A percentile compares a stretch with the other conserved stretches of the same genome.
Conservation (phyloP, 805 yeast genomes). For the Sungouiella blattae region DNA sequence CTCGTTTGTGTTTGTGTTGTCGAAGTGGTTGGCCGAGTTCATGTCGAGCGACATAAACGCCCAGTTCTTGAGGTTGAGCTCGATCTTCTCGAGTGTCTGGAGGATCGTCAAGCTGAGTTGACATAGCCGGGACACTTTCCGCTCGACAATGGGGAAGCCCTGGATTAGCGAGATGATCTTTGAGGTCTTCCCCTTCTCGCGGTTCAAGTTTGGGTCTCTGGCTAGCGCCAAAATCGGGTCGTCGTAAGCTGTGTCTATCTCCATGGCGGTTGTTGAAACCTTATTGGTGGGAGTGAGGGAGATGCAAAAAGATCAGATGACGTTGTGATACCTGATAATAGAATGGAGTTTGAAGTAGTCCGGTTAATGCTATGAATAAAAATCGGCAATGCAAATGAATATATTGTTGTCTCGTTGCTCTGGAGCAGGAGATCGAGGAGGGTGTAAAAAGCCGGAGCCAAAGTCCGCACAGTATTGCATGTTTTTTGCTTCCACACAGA, state of each 20-base stretch:
- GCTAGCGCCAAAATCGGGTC: slow-evolving; percentile 49
- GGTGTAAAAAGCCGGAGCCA: too few relatives aligned
- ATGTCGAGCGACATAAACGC: slow-evolving; percentile 52
- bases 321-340: too few relatives aligned
- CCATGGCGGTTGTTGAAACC: too few relatives aligned
- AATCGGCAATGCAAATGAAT: too few relatives aligned
- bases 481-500: too few relatives aligned
- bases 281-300: too few relatives aligned
- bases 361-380: too few relatives aligned
- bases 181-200: slow-evolving; percentile 37
- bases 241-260: slow-evolving; percentile 24
- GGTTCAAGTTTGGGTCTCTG: slow-evolving; percentile 47
- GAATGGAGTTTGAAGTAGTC: too few relatives aligned
- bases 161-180: slow-evolving; percentile 41
- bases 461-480: too few relatives aligned
- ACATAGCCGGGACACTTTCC: slow-evolving; percentile 46
- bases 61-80: slow-evolving; percentile 48
- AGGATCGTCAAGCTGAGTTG: slow-evolving; percentile 44
- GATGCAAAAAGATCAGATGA: too few relatives aligned
- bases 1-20: slow-evolving; percentile 12
- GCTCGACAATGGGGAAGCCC: slow-evolving; percentile 40
- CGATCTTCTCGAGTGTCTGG: slow-evolving; percentile 48
- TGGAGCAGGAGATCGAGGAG: too few relatives aligned
- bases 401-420: too few relatives aligned
- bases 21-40: slow-evolving; percentile 41